phyloP scores from a whole-genome alignment of 192 early-diverging fungal species.

The Linderina pennispora region DNA sequence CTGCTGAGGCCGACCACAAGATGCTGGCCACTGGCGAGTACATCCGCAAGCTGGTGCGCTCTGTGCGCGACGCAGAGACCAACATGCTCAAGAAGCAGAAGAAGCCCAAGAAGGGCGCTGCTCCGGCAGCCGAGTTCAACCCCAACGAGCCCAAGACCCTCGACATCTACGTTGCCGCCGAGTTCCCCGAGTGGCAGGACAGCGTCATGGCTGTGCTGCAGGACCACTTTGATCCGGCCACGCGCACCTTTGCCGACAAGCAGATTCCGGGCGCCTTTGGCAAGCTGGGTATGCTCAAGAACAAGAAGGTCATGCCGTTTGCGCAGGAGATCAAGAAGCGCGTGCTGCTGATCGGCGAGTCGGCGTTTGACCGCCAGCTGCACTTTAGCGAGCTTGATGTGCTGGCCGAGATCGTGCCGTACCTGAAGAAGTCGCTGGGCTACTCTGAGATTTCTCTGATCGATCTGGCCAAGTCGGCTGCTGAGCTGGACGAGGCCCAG shows the following conservation, averaged over 20 bases:
- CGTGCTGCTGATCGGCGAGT: conserved; percentile 55
- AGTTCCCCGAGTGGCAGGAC: conserved; percentile 96
- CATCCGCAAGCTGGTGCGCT: conserved; percentile 64
- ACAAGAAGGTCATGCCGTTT: conserved; percentile 98
- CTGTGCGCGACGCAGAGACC: conserved; percentile 75
- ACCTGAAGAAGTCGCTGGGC: conserved; percentile 54
- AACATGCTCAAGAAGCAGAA: conserved; percentile 54
- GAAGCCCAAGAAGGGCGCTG: conserved; percentile 60
- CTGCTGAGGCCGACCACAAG: conserved; percentile 57
- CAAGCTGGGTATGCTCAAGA: conserved; percentile 72
- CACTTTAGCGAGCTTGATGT: conserved; percentile 77
- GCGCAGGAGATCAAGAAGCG: conserved; percentile 84
- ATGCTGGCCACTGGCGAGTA: conserved; percentile 75
- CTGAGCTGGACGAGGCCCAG: conserved; percentile 18
- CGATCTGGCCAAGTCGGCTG: conserved; percentile 29
- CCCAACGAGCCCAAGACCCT: conserved; percentile 60
- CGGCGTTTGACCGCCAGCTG: conserved; percentile 77
- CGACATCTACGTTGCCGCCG: conserved; percentile 70
- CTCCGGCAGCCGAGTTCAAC: conserved; percentile 47
- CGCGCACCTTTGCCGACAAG: conserved; percentile 63
- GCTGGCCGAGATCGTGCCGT: conserved; percentile 48
- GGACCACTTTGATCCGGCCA: conserved; percentile 51
- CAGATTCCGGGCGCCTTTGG: conserved; percentile 63
- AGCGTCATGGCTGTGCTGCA: conserved; percentile 51
- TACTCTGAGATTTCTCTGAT: conserved; percentile 52